These are phyloP conservation scores for Hypomyces rosellus DNA, from an alignment of 2,329 filamentous ascomycete species.

Conservation along the genomic window DNA sequence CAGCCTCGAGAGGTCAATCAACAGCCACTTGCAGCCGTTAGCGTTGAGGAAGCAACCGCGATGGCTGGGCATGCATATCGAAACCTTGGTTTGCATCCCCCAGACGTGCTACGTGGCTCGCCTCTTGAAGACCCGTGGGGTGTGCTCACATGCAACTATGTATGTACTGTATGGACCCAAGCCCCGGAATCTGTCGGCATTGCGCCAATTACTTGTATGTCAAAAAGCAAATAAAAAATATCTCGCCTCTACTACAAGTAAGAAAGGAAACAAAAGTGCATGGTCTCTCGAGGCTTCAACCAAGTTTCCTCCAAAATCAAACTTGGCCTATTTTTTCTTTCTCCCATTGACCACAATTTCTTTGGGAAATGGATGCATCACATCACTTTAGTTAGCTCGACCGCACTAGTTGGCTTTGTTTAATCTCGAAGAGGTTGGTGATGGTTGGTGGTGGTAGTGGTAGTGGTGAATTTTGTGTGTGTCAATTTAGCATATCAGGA, in stretches of 20 bases:
- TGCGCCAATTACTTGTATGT: constrained; percentile 14
- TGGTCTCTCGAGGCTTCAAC: too few relatives aligned
- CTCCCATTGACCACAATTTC: not conserved
- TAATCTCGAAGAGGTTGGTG: constrained; percentile 11
- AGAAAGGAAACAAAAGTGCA: not conserved
- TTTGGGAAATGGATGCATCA: not conserved
- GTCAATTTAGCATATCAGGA: constrained; percentile 1
- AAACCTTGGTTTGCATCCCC: constrained; percentile 21
- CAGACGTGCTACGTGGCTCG: constrained; percentile 31
- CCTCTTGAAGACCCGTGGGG: constrained; percentile 21
- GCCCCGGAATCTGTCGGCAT: constrained; percentile 22
- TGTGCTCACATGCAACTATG: constrained; percentile 24
- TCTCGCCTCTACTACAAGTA: constrained; percentile 3
- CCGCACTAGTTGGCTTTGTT: not conserved
- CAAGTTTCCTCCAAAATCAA: not conserved
- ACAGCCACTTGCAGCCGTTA: constrained; percentile 11
- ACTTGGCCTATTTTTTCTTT: not conserved
- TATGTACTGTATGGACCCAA: too few relatives aligned
- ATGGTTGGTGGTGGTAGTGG: too few relatives aligned
- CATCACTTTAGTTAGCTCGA: too few relatives aligned
- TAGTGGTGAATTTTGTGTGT: not conserved
- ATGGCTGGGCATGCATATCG: constrained; percentile 10
- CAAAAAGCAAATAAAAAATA: constrained; percentile 1
- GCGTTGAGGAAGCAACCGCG: constrained; percentile 14
- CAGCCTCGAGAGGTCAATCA: not conserved